phyloP scores from a whole-genome alignment of 164 flowering plant genomes.

The Stephania cephalantha region DNA sequence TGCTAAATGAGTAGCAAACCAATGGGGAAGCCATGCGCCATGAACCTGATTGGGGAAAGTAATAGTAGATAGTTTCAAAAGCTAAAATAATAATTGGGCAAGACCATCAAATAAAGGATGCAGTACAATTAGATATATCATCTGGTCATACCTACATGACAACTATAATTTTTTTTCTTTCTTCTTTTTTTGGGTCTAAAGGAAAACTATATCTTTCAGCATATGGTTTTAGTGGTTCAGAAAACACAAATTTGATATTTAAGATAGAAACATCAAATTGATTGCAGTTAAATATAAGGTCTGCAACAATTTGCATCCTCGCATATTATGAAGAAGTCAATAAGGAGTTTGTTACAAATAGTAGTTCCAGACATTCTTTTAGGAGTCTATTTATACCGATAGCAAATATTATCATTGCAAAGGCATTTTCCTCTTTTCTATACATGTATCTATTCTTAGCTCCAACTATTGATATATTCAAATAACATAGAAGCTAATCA shows the following conservation, averaged over 20 bases:
- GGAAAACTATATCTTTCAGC: too few relatives aligned
- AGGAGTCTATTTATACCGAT: background rate
- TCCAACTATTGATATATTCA: background rate
- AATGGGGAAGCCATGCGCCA: slow-evolving; percentile 95
- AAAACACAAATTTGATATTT: too few relatives aligned
- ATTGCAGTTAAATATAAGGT: too few relatives aligned
- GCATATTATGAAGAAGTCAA: too few relatives aligned
- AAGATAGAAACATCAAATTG: too few relatives aligned
- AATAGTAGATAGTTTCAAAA: background rate
- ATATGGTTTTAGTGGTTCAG: too few relatives aligned
- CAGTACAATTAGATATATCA: background rate
- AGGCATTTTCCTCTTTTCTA: background rate
- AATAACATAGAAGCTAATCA: background rate
- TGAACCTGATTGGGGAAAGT: slow-evolving; percentile 47
- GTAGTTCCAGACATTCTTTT: background rate
- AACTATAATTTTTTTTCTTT: background rate
- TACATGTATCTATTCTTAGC: background rate
- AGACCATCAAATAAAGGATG: background rate
- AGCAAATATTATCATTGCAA: background rate
- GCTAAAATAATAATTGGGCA: background rate
- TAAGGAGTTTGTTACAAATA: background rate
- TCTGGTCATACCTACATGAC: background rate
- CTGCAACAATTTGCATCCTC: too few relatives aligned
- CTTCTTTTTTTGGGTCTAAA: too few relatives aligned
- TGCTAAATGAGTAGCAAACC: slow-evolving; percentile 60